Evolutionary conservation across 148 eudicot species (phyloP).

Genomic region (Polygonum aviculare): DNA sequence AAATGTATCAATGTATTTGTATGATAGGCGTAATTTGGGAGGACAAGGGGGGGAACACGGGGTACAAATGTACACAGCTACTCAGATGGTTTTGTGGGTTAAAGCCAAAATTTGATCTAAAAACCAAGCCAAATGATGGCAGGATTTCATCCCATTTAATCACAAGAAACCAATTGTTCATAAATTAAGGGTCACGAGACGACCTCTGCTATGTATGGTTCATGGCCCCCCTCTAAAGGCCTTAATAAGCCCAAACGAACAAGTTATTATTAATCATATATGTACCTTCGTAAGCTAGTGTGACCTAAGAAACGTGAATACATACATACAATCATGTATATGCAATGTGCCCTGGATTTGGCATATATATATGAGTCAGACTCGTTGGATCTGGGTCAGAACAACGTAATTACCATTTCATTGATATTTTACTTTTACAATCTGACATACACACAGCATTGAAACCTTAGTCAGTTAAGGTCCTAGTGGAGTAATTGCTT

Average conservation of each 20-base stretch:
- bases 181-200: slow-evolving; percentile 5
- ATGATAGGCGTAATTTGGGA: neutral
- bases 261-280: neutral
- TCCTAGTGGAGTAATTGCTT: no score
- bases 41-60: neutral
- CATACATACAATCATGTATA: neutral
- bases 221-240: neutral
- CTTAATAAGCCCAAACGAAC: neutral
- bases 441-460: no score
- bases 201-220: neutral
- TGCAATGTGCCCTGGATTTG: no score
- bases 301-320: neutral
- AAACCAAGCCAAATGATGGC: neutral
- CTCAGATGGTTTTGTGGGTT: neutral
- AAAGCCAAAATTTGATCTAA: neutral
- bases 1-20: no score
- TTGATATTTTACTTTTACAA: no score
- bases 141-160: neutral
- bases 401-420: neutral
- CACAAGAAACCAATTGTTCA: neutral
- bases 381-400: neutral
- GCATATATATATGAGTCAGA: no score
- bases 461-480: no score
- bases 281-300: neutral
- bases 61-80: neutral